These are phyloP conservation scores for Geotrichum carabidarum DNA, from an alignment of 1,139 yeast genomes.

Conservation along the genomic window DNA sequence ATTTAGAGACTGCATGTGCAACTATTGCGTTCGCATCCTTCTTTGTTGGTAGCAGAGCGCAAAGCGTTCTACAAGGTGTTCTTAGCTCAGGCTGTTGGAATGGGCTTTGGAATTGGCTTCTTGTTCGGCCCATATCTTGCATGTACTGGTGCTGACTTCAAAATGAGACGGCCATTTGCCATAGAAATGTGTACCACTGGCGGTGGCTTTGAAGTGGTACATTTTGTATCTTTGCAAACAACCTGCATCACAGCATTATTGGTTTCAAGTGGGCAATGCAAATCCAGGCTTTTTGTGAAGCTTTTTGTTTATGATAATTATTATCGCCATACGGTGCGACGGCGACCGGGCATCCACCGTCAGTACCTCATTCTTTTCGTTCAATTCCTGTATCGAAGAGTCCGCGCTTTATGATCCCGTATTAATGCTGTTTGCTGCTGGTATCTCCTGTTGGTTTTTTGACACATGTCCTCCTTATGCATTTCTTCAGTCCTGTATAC, in stretches of 20 bases:
- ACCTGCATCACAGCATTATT: slow-evolving; percentile 34
- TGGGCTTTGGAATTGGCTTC: slow-evolving; percentile 43
- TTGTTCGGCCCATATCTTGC: slow-evolving; percentile 14
- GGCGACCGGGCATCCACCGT: neutral
- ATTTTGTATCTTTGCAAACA: slow-evolving; percentile 41
- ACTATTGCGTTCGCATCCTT: slow-evolving; percentile 44
- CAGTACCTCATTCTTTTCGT: slow-evolving; percentile 8
- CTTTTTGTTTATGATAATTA: neutral
- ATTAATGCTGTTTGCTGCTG: slow-evolving; percentile 15
- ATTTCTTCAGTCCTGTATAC: slow-evolving; percentile 18
- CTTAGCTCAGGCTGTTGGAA: slow-evolving; percentile 46
- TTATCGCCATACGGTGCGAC: neutral
- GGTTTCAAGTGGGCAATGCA: slow-evolving; percentile 50
- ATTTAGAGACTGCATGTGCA: slow-evolving; percentile 43
- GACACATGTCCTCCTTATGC: slow-evolving; percentile 16
- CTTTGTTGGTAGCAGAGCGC: slow-evolving; percentile 47
- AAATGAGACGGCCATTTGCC: slow-evolving; percentile 49
- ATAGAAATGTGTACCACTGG: slow-evolving; percentile 53
- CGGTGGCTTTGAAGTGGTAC: slow-evolving; percentile 56
- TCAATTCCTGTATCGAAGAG: slow-evolving; percentile 15
- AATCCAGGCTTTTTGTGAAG: slow-evolving; percentile 30
- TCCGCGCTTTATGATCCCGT: slow-evolving; percentile 16
- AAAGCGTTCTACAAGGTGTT: slow-evolving; percentile 47
- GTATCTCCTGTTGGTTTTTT: slow-evolving; percentile 14
- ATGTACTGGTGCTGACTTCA: slow-evolving; percentile 34